Percentiles rank a stretch among this genome's conserved stretches.
These are phyloP conservation scores for Globisporangium lucens DNA, from an alignment of 352 stramenopile species.

Conservation along the genomic window DNA sequence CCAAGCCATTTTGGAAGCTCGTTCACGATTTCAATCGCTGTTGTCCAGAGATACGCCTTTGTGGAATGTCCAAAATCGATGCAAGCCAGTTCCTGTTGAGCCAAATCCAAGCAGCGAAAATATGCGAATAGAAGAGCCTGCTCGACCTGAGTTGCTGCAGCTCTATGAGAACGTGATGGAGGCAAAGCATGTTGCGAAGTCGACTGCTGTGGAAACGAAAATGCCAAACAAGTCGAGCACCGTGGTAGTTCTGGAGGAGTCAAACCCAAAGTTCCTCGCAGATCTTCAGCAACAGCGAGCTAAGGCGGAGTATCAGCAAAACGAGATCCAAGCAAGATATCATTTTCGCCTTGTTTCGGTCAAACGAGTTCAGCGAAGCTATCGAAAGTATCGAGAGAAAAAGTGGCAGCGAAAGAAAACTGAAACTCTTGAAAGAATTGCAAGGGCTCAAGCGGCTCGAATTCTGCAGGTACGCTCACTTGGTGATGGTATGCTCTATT, in stretches of 20 bases:
- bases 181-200: slow-evolving; percentile 13
- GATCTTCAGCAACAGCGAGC: slow-evolving; percentile 11
- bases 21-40: slow-evolving; percentile 24
- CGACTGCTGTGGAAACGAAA: background rate
- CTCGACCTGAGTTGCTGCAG: slow-evolving; percentile 15
- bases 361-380: slow-evolving; percentile 6
- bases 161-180: slow-evolving; percentile 40
- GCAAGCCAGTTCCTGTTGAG: background rate
- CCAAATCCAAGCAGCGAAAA: background rate
- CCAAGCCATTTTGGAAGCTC: slow-evolving; percentile 20
- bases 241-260: background rate
- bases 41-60: background rate
- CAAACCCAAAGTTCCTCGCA: slow-evolving; percentile 11
- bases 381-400: slow-evolving; percentile 3
- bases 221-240: background rate
- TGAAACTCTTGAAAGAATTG: slow-evolving; percentile 6
- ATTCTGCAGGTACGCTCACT: slow-evolving; percentile 10
- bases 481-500: background rate
- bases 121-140: background rate
- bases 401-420: background rate
- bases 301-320: slow-evolving; percentile 7
- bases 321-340: slow-evolving; percentile 5
- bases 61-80: background rate
- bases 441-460: background rate
- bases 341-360: slow-evolving; percentile 4